Base-by-base conservation (phyloP, 1,284 basidiomycete species). In the Puccinia polysora region DNA sequence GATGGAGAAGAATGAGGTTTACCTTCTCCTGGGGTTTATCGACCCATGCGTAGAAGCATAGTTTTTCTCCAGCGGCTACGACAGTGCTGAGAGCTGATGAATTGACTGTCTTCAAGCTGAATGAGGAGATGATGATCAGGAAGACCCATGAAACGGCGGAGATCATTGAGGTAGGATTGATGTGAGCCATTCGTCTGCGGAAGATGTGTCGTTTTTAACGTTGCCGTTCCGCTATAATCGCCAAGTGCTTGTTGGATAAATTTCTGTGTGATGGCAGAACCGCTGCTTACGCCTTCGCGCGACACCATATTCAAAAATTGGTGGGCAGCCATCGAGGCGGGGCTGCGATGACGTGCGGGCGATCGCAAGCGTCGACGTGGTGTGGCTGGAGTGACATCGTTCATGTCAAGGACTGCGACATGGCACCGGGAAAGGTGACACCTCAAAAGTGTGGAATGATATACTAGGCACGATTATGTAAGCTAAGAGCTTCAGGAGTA, bases 1-100 rank as follows among this genome's bases (percentile, higher is more conserved):
- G 50, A 30, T 23, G 34, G 25, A 10, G n/a, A 1, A 30, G 4
- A 0, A 20, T 4, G 15, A 20, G 14, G 47, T 91, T 89, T 74
- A 94, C 87, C 84, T 94, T 94, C 81, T 94, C 91, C 52, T 88
- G 88, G 0, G 84, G 86, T 81, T 92, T 91, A 83, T 97, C 95
- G n/a, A 96, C 93, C 79, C 94, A 91, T 6, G 92, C 91, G 78
- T 91, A 97, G 82, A 94, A 98, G 81, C 96, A 99, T 69, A 90
- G 82, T 63, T 89, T 84, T 78, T 96, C 90, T 78, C 92, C 93
- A 0, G 91, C 87, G 20, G 85, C 83, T 73, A 98, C 86, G 34
- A 88, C 84, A 2, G 93, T 92, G 1, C 95, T 97, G 58, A 99
- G 82, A 0, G 96, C 93, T 0, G 90, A 85, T 15, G 80, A 43